Evolutionary conservation across 495 filamentous ascomycete genomes (phyloP).

Genomic region (Terfezia claveryi): DNA sequence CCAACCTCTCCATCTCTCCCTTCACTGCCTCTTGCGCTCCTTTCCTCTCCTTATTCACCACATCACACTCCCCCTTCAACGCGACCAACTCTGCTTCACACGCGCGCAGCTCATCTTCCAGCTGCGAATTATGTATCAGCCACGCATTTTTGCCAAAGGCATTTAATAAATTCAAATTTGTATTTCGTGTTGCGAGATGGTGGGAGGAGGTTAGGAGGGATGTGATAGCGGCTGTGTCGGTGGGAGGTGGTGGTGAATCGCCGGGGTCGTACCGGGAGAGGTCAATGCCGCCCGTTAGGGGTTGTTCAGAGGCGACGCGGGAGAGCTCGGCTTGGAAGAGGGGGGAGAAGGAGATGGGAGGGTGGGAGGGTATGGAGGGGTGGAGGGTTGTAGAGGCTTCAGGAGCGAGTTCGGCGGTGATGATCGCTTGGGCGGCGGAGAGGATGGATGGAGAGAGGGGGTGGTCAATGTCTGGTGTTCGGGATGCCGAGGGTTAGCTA

Average conservation of each 20-base stretch:
- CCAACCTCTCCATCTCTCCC: conserved; percentile 50
- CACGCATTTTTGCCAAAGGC: conserved; percentile 72
- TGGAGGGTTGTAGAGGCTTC: conserved; percentile 22
- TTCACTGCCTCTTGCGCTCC: conserved; percentile 16
- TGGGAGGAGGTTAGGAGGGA: conserved; percentile 39
- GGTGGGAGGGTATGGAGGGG: conserved; percentile 24
- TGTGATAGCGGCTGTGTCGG: conserved; percentile 15
- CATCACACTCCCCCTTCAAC: conserved; percentile 39
- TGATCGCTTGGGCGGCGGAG: conserved; percentile 28
- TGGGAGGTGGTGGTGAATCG: conserved; percentile 17
- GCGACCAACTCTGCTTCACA: conserved; percentile 60
- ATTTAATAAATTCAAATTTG: conserved; percentile 55
- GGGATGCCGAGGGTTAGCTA: not conserved
- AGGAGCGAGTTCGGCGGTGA: conserved; percentile 38
- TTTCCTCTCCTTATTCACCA: conserved; percentile 40
- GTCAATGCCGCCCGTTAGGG: conserved; percentile 41
- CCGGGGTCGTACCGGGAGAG: conserved; percentile 59
- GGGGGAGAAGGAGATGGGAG: conserved; percentile 29
- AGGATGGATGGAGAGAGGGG: conserved; percentile 1
- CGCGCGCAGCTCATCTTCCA: conserved; percentile 45
- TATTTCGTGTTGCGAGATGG: conserved; percentile 41
- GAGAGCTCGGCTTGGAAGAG: conserved; percentile 40
- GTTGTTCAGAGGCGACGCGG: conserved; percentile 32
- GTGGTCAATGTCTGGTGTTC: conserved; percentile 1
- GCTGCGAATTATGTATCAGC: conserved; percentile 59